Conservation (phyloP, 768 basidiomycete genomes). For the Russula sp. region DNA sequence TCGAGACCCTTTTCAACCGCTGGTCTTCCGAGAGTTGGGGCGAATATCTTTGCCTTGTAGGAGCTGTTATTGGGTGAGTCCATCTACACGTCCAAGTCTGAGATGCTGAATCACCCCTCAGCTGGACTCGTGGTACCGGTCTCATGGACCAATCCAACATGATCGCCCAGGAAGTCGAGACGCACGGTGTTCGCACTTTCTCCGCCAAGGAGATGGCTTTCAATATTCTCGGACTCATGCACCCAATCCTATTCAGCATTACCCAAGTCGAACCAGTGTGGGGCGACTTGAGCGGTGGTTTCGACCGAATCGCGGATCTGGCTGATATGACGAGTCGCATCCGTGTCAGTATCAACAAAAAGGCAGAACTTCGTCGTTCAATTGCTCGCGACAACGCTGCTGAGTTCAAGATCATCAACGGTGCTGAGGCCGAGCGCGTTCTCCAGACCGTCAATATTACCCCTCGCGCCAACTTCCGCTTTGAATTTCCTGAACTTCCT, state of each 20-base stretch:
- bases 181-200: constrained; percentile 92
- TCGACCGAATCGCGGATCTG: constrained; percentile 94
- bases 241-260: constrained; percentile 97
- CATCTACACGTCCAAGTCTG: constrained; percentile 2
- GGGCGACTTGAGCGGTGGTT: constrained; percentile 97
- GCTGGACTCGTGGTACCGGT: constrained; percentile 98
- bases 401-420: constrained; percentile 91
- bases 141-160: constrained; percentile 95
- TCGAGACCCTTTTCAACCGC: constrained; percentile 97
- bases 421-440: constrained; percentile 86
- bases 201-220: constrained; percentile 99
- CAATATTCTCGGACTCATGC: constrained; percentile 99
- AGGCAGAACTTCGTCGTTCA: constrained; percentile 89
- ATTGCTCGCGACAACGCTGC: constrained; percentile 90
- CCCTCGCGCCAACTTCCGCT: constrained; percentile 97
- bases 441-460: constrained; percentile 89
- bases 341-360: constrained; percentile 71
- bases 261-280: constrained; percentile 99
- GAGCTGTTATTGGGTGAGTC: constrained; percentile 92
- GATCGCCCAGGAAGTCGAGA: constrained; percentile 90
- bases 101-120: constrained; percentile 29
- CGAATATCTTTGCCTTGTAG: constrained; percentile 95
- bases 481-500: constrained; percentile 82
- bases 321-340: constrained; percentile 88
- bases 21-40: constrained; percentile 99